These are phyloP conservation scores for Arachnomyces sp. DNA, from an alignment of 2,329 filamentous ascomycete genomes.

Conservation along the genomic window DNA sequence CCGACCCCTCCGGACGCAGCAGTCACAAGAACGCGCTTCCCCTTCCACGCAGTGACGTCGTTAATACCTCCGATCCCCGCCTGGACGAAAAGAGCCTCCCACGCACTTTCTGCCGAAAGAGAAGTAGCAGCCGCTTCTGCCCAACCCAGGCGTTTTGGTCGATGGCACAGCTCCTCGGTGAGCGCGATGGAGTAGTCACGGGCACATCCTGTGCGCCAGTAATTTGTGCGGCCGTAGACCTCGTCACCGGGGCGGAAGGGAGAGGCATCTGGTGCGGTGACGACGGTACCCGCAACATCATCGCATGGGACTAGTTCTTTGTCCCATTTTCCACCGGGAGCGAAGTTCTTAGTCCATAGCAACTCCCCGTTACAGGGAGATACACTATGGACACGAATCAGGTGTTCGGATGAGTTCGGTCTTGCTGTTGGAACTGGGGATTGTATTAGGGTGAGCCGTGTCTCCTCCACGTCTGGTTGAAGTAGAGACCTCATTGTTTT, in stretches of 20 bases:
- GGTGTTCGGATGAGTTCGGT: slow-evolving; percentile 23
- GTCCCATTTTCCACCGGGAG: slow-evolving; percentile 13
- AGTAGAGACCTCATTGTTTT: slow-evolving; percentile 12
- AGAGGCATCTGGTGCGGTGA: slow-evolving; percentile 26
- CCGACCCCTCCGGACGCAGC: slow-evolving; percentile 40
- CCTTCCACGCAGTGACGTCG: slow-evolving; percentile 14
- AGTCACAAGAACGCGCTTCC: slow-evolving; percentile 36
- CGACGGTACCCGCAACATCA: slow-evolving; percentile 35
- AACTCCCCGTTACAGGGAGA: slow-evolving; percentile 37
- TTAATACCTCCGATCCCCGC: slow-evolving; percentile 17
- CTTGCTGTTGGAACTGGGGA: slow-evolving; percentile 13
- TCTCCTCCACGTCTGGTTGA: slow-evolving; percentile 9
- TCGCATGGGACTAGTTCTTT: slow-evolving; percentile 30
- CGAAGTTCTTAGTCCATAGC: slow-evolving; percentile 31
- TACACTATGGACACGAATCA: slow-evolving; percentile 32
- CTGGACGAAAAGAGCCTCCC: slow-evolving; percentile 37
- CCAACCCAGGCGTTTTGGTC: slow-evolving; percentile 28
- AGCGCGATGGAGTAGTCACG: slow-evolving; percentile 29
- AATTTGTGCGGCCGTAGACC: slow-evolving; percentile 31
- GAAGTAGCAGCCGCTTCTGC: slow-evolving; percentile 32
- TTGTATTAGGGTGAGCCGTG: slow-evolving; percentile 4
- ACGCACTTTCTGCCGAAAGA: slow-evolving; percentile 36
- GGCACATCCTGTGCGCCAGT: slow-evolving; percentile 27
- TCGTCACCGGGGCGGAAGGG: slow-evolving; percentile 32
- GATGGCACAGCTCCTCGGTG: slow-evolving; percentile 29